Conservation (phyloP, 495 filamentous ascomycete genomes). For the Corynascus novoguineensis region DNA sequence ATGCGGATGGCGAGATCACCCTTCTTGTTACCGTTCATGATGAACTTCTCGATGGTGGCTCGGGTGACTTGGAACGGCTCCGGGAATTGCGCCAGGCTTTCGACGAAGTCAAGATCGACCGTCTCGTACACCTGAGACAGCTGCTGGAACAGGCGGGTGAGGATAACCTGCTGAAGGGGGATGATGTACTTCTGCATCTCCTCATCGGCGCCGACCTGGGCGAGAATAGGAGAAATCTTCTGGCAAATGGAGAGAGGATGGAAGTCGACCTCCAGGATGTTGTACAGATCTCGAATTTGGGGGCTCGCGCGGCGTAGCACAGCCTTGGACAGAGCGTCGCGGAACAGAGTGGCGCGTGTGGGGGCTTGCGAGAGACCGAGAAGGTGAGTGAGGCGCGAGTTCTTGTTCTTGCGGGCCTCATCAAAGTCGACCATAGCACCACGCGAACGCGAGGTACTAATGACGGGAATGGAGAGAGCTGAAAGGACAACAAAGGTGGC, state of each 20-base stretch:
- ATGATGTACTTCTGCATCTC: conserved; percentile 96
- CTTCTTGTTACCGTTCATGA: conserved; percentile 99
- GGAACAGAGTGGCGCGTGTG: conserved; percentile 85
- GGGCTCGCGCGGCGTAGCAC: conserved; percentile 84
- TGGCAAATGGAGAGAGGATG: conserved; percentile 97
- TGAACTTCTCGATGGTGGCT: conserved; percentile 97
- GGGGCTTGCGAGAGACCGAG: conserved; percentile 87
- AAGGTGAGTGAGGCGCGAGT: conserved; percentile 90
- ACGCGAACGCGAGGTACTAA: conserved; percentile 93
- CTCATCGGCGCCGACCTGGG: conserved; percentile 86
- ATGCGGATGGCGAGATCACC: conserved; percentile 94
- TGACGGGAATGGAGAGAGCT: conserved; percentile 93
- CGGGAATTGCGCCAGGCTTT: conserved; percentile 90
- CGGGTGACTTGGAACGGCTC: conserved; percentile 92
- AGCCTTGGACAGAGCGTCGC: conserved; percentile 90
- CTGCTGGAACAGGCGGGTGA: conserved; percentile 97
- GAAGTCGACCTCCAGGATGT: conserved; percentile 98
- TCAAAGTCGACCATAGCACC: conserved; percentile 95
- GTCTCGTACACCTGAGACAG: conserved; percentile 98
- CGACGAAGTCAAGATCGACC: conserved; percentile 88
- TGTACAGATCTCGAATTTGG: conserved; percentile 93
- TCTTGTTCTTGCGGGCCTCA: conserved; percentile 97
- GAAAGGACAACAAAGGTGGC: conserved; percentile 96
- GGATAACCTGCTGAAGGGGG: conserved; percentile 95
- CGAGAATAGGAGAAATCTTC: conserved; percentile 94